Conservation (phyloP, 345 rosid genomes). For the Clausena lansium region DNA sequence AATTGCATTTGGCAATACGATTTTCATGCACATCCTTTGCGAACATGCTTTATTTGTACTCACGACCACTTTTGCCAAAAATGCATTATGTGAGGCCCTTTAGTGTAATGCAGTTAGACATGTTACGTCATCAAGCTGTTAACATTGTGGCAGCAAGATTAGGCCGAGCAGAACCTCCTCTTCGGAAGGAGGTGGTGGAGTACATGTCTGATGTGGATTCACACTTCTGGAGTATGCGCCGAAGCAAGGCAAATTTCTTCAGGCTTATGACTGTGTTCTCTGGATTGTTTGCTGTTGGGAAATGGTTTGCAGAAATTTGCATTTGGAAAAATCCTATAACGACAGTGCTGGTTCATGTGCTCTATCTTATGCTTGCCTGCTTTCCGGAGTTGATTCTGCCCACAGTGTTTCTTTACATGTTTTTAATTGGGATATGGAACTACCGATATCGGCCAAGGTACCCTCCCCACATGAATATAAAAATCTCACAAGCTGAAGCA, state of each 20-base stretch:
- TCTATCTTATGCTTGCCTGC: constrained; percentile 80
- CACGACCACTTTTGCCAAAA: constrained; percentile 82
- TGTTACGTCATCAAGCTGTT: constrained; percentile 83
- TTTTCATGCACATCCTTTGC: constrained; percentile 75
- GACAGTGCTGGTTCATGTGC: constrained; percentile 81
- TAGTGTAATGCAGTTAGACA: constrained; percentile 82
- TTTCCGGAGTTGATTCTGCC: constrained; percentile 91
- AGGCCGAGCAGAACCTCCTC: constrained; percentile 92
- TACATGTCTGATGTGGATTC: constrained; percentile 94
- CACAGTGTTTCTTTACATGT: constrained; percentile 85
- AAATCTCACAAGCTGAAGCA: constrained; percentile 83
- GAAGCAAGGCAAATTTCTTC: constrained; percentile 94
- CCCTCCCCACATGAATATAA: constrained; percentile 98
- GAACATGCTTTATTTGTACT: constrained; percentile 86
- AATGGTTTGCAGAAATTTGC: constrained; percentile 84
- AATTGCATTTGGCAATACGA: constrained; percentile 82
- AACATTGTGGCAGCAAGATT: constrained; percentile 73
- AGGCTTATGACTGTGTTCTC: constrained; percentile 81
- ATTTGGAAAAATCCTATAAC: constrained; percentile 87
- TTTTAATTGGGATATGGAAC: constrained; percentile 89
- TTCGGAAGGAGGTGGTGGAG: constrained; percentile 89
- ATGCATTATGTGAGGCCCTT: constrained; percentile 93
- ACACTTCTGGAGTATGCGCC: constrained; percentile 96
- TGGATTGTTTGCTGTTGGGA: constrained; percentile 69
- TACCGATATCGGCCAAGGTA: constrained; percentile 88